These are phyloP conservation scores for Epichloe sibirici DNA, from an alignment of 2,329 filamentous ascomycete genomes.

Conservation along the genomic window DNA sequence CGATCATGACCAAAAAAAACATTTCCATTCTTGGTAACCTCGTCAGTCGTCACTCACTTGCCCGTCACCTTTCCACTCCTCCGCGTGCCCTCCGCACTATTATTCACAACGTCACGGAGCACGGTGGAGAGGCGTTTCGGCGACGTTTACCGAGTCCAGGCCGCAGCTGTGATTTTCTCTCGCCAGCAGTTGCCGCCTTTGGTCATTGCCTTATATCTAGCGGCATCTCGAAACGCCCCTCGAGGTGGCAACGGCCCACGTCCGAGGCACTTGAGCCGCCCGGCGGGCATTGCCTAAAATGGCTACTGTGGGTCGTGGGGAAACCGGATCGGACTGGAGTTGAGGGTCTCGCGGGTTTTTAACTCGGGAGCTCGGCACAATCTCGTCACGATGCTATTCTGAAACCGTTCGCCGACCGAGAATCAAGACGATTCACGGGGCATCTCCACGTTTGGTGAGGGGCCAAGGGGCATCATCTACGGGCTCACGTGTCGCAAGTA, in stretches of 20 bases:
- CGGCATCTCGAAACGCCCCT: not conserved
- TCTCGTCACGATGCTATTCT: no score
- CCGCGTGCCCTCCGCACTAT: not conserved
- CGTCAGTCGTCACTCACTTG: not conserved
- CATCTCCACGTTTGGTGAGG: no score
- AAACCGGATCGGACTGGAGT: not conserved
- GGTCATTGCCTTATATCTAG: not conserved
- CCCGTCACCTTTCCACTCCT: not conserved
- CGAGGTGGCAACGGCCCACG: not conserved
- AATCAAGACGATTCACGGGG: no score
- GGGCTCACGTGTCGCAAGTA: no score
- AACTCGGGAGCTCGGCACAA: no score
- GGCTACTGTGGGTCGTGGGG: not conserved
- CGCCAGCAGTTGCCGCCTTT: constrained; percentile 2
- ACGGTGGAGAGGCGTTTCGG: constrained; percentile 1
- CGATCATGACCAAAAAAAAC: not conserved
- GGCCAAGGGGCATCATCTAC: no score
- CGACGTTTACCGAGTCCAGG: constrained; percentile 4
- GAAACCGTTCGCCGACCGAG: no score
- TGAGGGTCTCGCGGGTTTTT: no score
- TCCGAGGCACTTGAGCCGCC: not conserved
- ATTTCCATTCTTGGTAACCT: not conserved
- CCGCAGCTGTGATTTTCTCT: not conserved
- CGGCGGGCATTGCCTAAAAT: constrained; percentile 3
- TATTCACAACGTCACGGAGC: not conserved